Evolutionary conservation across 2,329 filamentous ascomycete species (phyloP).

Genomic region (Cladosporium austrohemisphaericum): DNA sequence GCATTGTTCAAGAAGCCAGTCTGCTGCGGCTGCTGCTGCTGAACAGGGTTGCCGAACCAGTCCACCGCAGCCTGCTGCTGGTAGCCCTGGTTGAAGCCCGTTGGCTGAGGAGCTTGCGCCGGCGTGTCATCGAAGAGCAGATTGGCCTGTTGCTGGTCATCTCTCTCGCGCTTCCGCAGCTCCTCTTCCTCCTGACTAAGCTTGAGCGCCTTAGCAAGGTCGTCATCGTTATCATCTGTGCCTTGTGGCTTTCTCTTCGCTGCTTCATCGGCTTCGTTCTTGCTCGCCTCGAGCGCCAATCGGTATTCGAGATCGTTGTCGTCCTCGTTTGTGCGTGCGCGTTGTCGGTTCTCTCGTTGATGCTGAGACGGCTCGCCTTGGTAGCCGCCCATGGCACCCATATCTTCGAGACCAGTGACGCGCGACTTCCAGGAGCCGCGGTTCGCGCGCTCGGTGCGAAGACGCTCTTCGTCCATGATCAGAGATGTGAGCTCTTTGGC

Average conservation of each 20-base stretch:
- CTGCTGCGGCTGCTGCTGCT: slow-evolving; percentile 52
- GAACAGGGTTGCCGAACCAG: slow-evolving; percentile 93
- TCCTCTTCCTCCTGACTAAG: slow-evolving; percentile 95
- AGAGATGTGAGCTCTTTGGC: slow-evolving; percentile 93
- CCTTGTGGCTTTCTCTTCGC: slow-evolving; percentile 61
- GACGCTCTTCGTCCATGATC: slow-evolving; percentile 86
- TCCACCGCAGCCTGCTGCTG: slow-evolving; percentile 95
- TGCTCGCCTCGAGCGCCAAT: slow-evolving; percentile 90
- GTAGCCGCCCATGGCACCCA: slow-evolving; percentile 46
- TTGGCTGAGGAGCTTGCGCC: slow-evolving; percentile 64
- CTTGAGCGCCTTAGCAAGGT: slow-evolving; percentile 90
- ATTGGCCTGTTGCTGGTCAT: slow-evolving; percentile 72
- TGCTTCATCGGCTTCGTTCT: slow-evolving; percentile 91
- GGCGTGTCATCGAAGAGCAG: slow-evolving; percentile 82
- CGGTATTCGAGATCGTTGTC: slow-evolving; percentile 83
- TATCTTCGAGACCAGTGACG: slow-evolving; percentile 89
- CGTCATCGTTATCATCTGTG: slow-evolving; percentile 66
- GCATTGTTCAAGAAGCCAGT: slow-evolving; percentile 66
- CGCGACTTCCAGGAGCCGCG: slow-evolving; percentile 95
- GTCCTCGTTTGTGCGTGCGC: slow-evolving; percentile 52
- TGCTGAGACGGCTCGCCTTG: slow-evolving; percentile 37
- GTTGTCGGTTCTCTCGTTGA: slow-evolving; percentile 37
- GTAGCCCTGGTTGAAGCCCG: slow-evolving; percentile 93
- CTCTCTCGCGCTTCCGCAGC: slow-evolving; percentile 75
- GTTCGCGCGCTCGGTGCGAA: slow-evolving; percentile 85